These are phyloP conservation scores for Ophiocordyceps robertsii DNA, from an alignment of 2,329 filamentous ascomycete genomes.

Conservation along the genomic window DNA sequence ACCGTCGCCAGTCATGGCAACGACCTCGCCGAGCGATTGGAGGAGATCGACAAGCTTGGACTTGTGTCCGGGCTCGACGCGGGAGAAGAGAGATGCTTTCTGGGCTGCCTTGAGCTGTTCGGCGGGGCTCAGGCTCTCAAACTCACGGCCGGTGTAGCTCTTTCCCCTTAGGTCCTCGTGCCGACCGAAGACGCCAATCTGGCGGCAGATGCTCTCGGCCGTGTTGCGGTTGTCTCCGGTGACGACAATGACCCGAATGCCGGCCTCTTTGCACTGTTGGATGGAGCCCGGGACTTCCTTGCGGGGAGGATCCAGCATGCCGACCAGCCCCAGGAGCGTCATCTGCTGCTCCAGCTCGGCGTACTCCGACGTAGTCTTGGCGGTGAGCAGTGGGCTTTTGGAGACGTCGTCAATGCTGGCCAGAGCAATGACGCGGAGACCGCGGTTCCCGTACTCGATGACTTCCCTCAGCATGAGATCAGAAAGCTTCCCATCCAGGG, in stretches of 20 bases:
- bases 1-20: conserved; percentile 98
- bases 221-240: conserved; percentile 98
- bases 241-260: conserved; percentile 94
- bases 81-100: conserved; percentile 82
- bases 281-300: conserved; percentile 83
- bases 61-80: conserved; percentile 92
- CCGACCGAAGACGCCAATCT: conserved; percentile 83
- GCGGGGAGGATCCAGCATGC: conserved; percentile 93
- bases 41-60: conserved; percentile 95
- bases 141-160: conserved; percentile 90
- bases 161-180: conserved; percentile 78
- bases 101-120: conserved; percentile 78
- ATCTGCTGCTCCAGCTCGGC: conserved; percentile 80
- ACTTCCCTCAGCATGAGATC: conserved; percentile 67
- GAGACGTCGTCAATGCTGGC: conserved; percentile 70
- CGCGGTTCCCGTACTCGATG: conserved; percentile 78
- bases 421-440: conserved; percentile 87
- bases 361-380: conserved; percentile 77
- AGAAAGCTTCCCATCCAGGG: conserved; percentile 55
- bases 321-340: conserved; percentile 85
- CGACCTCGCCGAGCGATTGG: conserved; percentile 83
- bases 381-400: conserved; percentile 57
- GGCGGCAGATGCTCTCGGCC: conserved; percentile 91
- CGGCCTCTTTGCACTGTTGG: conserved; percentile 76
- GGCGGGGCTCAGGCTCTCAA: conserved; percentile 66